Evolutionary conservation across 2,329 filamentous ascomycete genomes (phyloP).

Genomic region (Venturiaceae sp.): DNA sequence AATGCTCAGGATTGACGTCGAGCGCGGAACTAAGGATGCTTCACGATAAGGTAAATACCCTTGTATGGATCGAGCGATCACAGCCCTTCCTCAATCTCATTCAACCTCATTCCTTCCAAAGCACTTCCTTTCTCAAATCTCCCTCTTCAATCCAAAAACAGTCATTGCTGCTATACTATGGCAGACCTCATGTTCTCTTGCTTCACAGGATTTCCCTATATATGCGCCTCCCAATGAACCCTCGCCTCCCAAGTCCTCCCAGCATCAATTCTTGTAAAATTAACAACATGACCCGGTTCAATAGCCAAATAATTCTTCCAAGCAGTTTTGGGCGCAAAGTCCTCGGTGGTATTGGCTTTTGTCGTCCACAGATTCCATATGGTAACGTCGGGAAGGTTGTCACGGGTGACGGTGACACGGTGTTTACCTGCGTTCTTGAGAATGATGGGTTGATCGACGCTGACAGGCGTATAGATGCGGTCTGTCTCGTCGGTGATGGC

Average conservation of each 20-base stretch:
- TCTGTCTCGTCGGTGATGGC: neutral
- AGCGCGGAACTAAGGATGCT: too few species aligned
- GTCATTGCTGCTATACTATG: too few species aligned
- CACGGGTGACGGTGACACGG: neutral
- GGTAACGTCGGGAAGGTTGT: neutral
- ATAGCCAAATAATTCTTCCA: constrained; percentile 1
- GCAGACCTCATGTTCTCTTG: too few species aligned
- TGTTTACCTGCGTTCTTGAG: neutral
- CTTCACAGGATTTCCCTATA: too few species aligned
- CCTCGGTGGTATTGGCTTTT: neutral
- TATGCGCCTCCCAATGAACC: neutral
- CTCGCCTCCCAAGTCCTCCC: neutral
- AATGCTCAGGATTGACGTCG: too few species aligned
- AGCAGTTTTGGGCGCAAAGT: neutral
- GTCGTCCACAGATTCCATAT: neutral
- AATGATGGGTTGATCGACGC: neutral
- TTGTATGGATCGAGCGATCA: too few species aligned
- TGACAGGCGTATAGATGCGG: neutral
- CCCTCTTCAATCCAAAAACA: too few species aligned
- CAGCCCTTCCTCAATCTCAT: too few species aligned
- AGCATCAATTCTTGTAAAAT: neutral
- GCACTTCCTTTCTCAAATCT: too few species aligned
- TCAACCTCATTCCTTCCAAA: too few species aligned
- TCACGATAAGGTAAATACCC: too few species aligned
- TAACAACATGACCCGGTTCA: neutral